Evolutionary conservation across 768 basidiomycete species (phyloP), one percentile per base, ranked within the genome.

Genomic region (Rhizopogon roseolus): DNA sequence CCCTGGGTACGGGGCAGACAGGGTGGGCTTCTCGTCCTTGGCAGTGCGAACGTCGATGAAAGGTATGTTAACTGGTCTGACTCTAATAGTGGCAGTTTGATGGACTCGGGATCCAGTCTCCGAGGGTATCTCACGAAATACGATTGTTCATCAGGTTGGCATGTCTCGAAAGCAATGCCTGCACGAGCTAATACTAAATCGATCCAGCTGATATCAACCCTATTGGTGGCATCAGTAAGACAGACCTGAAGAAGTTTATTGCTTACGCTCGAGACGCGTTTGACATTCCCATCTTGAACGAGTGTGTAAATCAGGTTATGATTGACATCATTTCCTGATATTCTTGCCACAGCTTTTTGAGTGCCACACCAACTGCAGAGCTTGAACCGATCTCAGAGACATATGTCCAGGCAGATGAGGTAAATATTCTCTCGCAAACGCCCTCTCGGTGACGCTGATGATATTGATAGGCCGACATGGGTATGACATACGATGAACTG

Each of bases 91-190:
- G 25, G 28, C 46, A 11, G 19, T 37, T 22, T 16, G n/a, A 41
- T 50, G 49, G 16, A 42, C 36, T 19, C 43, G 4, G 9, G 41
- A 42, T 42, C 41, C 49, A 95, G 95, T 73, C 78, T 98, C 53
- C 84, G 97, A 50, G 97, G 97, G 6, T 99, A 98, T 68, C 74
- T 97, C 55, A 99, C 97, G 1, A 98, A 99, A 73, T 98, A 98
- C 66, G 97, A 99, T 67, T 98, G 88, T 62, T 96, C 91, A 4
- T 92, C 90, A 6, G 88, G 90, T 87, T 58, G 40, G 73, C 60
- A 28, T 10, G 22, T 45, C 5, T 13, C 3, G 13, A 39, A 5
- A 34, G 11, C 17, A 34, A 9, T 34, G 2, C 4, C 14, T 38
- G n/a, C 54, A 0, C 52, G 32, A 62, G 60, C 51, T 67, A 43